phyloP scores from a whole-genome alignment of 2,329 filamentous ascomycete genomes.

The Hypomyces perniciosus region DNA sequence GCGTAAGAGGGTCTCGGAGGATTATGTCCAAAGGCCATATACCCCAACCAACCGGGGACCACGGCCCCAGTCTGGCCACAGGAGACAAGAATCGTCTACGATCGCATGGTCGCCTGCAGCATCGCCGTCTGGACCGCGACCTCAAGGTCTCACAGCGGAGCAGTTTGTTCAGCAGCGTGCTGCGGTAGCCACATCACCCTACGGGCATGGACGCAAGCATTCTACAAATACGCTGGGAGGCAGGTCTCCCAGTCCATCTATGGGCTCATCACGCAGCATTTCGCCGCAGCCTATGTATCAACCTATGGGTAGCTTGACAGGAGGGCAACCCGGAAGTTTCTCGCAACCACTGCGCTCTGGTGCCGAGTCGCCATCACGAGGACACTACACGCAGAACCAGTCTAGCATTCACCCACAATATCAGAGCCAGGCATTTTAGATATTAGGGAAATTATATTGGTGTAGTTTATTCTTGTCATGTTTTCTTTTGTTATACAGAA shows the following conservation, averaged over 20 bases:
- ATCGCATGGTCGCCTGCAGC: constrained; percentile 75
- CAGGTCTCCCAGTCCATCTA: constrained; percentile 24
- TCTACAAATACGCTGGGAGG: constrained; percentile 42
- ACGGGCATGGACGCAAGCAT: constrained; percentile 54
- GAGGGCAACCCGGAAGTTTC: constrained; percentile 19
- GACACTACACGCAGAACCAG: constrained; percentile 12
- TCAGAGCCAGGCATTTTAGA: constrained; percentile 33
- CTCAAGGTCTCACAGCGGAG: constrained; percentile 63
- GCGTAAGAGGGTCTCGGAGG: constrained; percentile 23
- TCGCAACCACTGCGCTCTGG: neutral
- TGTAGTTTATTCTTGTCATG: constrained; percentile 10
- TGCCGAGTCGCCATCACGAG: neutral
- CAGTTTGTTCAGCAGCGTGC: constrained; percentile 78
- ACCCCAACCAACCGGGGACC: constrained; percentile 25
- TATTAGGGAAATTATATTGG: constrained; percentile 9
- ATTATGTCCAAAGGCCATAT: constrained; percentile 22
- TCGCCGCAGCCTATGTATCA: constrained; percentile 21
- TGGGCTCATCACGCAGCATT: constrained; percentile 22
- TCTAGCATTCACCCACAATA: constrained; percentile 25
- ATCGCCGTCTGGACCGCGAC: constrained; percentile 39
- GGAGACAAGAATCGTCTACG: constrained; percentile 42
- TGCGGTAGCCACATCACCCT: constrained; percentile 47
- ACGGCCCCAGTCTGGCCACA: constrained; percentile 28
- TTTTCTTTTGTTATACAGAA: neutral
- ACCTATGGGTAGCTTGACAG: constrained; percentile 21